Evolutionary conservation across 2,329 filamentous ascomycete genomes (phyloP).

Genomic region (Monosporascus sp.): DNA sequence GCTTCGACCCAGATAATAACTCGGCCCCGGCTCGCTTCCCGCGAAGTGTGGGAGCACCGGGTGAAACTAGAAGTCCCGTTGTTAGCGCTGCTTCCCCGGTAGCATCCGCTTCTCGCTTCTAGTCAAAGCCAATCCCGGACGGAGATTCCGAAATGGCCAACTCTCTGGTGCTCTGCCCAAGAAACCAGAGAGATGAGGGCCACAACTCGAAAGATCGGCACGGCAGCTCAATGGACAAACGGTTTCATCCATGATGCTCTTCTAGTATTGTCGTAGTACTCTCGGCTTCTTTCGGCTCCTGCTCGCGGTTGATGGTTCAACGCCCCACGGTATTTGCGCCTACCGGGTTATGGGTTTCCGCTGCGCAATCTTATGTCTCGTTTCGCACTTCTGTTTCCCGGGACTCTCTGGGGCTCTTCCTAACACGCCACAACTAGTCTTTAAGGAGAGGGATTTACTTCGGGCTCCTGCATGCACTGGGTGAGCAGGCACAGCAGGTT

Average conservation of each 20-base stretch:
- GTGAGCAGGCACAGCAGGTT: constrained; percentile 4
- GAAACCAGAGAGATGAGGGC: too few relatives aligned
- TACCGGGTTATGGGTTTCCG: not conserved
- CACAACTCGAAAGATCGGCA: too few relatives aligned
- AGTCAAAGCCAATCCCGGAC: not conserved
- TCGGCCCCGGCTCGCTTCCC: constrained; percentile 35
- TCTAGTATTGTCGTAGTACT: not conserved
- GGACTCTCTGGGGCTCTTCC: not conserved
- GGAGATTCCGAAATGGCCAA: too few relatives aligned
- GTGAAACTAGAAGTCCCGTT: constrained; percentile 64
- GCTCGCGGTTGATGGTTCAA: not conserved
- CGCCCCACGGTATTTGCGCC: not conserved
- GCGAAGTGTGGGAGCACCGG: constrained; percentile 51
- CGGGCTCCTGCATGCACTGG: not conserved
- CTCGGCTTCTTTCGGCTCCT: not conserved
- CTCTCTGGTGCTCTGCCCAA: too few relatives aligned
- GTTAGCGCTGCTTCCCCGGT: constrained; percentile 15
- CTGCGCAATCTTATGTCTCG: not conserved
- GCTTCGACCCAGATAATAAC: constrained; percentile 51
- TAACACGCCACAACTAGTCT: not conserved
- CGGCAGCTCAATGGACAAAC: too few relatives aligned
- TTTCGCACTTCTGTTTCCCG: not conserved
- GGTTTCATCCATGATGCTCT: not conserved
- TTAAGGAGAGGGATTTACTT: too few relatives aligned
- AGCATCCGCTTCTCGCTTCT: not conserved